phyloP scores from a whole-genome alignment of 2,329 filamentous ascomycete genomes.

The Penicillium capsulatum region DNA sequence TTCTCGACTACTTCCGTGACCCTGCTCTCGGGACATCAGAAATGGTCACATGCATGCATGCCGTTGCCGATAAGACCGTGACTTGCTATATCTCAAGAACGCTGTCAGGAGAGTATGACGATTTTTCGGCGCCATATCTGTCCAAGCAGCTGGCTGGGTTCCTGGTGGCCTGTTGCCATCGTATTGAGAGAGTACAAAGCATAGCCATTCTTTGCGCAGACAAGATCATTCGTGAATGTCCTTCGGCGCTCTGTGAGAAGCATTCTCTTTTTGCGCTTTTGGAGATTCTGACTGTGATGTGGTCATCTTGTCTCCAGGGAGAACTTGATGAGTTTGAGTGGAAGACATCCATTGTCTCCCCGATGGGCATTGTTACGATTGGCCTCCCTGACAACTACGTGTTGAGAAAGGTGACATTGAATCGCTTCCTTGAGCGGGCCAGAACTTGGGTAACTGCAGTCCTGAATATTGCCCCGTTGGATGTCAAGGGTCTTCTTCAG shows the following conservation, averaged over 20 bases:
- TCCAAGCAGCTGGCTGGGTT: conserved; percentile 81
- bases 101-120: conserved; percentile 63
- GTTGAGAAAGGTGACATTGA: conserved; percentile 74
- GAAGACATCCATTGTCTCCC: conserved; percentile 73
- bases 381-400: conserved; percentile 91
- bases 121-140: conserved; percentile 87
- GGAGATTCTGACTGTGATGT: conserved; percentile 90
- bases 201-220: conserved; percentile 80
- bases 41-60: conserved; percentile 60
- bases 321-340: conserved; percentile 93
- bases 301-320: conserved; percentile 87
- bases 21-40: conserved; percentile 66
- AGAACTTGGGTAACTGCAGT: conserved; percentile 75
- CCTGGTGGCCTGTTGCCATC: conserved; percentile 86
- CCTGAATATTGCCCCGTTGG: conserved; percentile 79
- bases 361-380: conserved; percentile 71
- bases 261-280: conserved; percentile 87
- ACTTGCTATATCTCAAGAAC: conserved; percentile 75
- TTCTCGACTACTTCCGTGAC: conserved; percentile 90
- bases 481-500: conserved; percentile 87
- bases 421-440: conserved; percentile 70
- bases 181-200: conserved; percentile 85
- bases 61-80: conserved; percentile 65
- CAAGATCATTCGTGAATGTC: conserved; percentile 76
- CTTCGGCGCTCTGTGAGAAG: conserved; percentile 84